Evolutionary conservation across 2,329 filamentous ascomycete genomes (phyloP), one percentile per base, ranked within the genome.

Genomic region (Sporothrix pallida): DNA sequence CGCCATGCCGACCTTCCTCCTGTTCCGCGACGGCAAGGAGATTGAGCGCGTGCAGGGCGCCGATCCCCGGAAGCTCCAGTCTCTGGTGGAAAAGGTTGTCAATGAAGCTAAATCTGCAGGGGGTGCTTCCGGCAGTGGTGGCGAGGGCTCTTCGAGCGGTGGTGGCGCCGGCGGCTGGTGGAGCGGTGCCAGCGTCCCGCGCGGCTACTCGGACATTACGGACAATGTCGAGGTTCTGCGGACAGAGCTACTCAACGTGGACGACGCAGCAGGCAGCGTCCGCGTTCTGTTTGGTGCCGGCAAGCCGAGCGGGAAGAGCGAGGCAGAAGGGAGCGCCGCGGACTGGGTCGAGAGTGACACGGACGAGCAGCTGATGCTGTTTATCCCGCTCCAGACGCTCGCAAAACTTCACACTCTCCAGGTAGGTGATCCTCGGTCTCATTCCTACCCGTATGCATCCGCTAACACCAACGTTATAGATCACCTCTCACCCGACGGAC

Each of bases 261-360:
- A 97, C 79, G 90, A 93, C 60, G 89, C 91, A 76, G 86, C 87
- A 48, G 94, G 93, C 9, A 86, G 87, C 52, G 92, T 94, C 73
- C 88, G 90, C 77, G 89, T 89, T 9, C 85, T 98, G 20, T 94
- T 98, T 80, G 90, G 91, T n/a, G 77, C 78, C 4, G 83, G 85
- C 73, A 90, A 91, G 82, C 95, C 95, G 6, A 89, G 86, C 72
- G 73, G 56, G 52, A 58, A 54, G 17, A 46, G 37, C 62, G 72
- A 26, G 37, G 48, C 46, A 31, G 44, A 0, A 82, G 95, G 72
- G 81, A 82, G 68, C 89, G 90, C 78, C 83, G 84, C 48, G 80
- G 95, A 99, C 83, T 98, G 93, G 91, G 91, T 98, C 26, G 93
- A 98, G 86, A 98, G 94, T 82, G 95, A 98, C 80, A 97, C 95